Conservation (phyloP, 192 early-diverging fungal species). For the Coemansia sp. region DNA sequence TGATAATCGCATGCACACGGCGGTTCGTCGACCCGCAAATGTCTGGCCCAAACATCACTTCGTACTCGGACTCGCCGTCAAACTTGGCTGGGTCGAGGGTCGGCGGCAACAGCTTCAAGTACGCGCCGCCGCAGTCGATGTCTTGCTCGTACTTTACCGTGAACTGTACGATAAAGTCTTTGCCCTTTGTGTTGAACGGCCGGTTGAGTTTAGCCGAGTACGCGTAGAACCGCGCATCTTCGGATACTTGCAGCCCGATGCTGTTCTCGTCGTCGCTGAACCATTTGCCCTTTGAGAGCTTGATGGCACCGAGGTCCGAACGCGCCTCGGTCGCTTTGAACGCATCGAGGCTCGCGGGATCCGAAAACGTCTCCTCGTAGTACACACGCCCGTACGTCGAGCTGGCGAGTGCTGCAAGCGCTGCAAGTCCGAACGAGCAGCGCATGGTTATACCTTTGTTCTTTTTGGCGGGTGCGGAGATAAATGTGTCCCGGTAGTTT, state of each 20-base stretch:
- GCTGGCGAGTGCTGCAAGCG: constrained; percentile 42
- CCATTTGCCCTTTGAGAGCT: constrained; percentile 74
- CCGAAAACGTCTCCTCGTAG: constrained; percentile 84
- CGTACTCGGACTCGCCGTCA: constrained; percentile 80
- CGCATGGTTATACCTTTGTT: constrained; percentile 29
- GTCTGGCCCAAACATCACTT: constrained; percentile 89
- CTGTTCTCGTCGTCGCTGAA: constrained; percentile 65
- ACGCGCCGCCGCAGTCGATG: constrained; percentile 91
- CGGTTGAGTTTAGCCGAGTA: constrained; percentile 73
- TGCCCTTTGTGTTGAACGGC: constrained; percentile 77
- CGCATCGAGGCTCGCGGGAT: constrained; percentile 55
- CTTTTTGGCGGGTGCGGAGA: not conserved
- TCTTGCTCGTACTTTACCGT: constrained; percentile 87
- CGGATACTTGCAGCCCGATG: constrained; percentile 73
- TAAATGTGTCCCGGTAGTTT: constrained; percentile 4
- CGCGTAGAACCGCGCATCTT: constrained; percentile 86
- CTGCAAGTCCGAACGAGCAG: constrained; percentile 43
- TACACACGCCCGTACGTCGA: constrained; percentile 65
- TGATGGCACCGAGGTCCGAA: constrained; percentile 73
- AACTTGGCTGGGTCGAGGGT: constrained; percentile 76
- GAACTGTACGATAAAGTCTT: constrained; percentile 85
- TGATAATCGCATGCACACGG: constrained; percentile 94
- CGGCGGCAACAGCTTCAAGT: constrained; percentile 85
- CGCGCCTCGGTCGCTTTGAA: constrained; percentile 71
- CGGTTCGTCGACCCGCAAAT: constrained; percentile 83